Base-by-base conservation (phyloP, 805 yeast species). In the Dipodascopsis tothii region DNA sequence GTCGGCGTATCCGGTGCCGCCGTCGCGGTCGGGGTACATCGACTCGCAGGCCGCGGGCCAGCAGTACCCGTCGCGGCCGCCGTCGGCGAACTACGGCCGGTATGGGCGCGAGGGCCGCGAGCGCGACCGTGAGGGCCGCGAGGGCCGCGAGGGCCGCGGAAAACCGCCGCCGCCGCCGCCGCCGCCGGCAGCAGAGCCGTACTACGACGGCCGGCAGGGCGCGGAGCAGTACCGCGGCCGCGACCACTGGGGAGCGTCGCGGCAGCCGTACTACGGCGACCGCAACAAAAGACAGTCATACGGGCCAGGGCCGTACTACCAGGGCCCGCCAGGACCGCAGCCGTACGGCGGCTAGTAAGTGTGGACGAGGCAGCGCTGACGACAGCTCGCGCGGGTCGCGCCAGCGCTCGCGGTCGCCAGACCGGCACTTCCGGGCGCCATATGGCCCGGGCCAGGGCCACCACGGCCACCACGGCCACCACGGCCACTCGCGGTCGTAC, bases 81-180 rank as follows among this genome's bases (percentile, higher is more conserved):
- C n/a, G n/a, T n/a, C n/a, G n/a, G n/a, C n/a, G n/a, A n/a, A n/a
- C n/a, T n/a, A n/a, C n/a, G n/a, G n/a, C n/a, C n/a, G n/a, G n/a
- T n/a, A n/a, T n/a, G n/a, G n/a, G n/a, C n/a, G n/a, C n/a, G n/a
- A n/a, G n/a, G n/a, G n/a, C n/a, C n/a, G n/a, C n/a, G n/a, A n/a
- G n/a, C n/a, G n/a, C n/a, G n/a, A n/a, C n/a, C n/a, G n/a, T n/a
- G n/a, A n/a, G n/a, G n/a, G n/a, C n/a, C n/a, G n/a, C n/a, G n/a
- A n/a, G n/a, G n/a, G n/a, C n/a, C n/a, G n/a, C n/a, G n/a, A n/a
- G n/a, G n/a, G n/a, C n/a, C 30, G 30, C 14, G 9, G 11, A 9
- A n/a, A n/a, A n/a, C n/a, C n/a, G 25, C 41, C 32, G 19, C 46
- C 33, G 7, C 40, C 25, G 20, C 21, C 5, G 4, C 40, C 39